Conservation (phyloP, 371 early-diverging fungal genomes). For the Dichotomocladium elegans region DNA sequence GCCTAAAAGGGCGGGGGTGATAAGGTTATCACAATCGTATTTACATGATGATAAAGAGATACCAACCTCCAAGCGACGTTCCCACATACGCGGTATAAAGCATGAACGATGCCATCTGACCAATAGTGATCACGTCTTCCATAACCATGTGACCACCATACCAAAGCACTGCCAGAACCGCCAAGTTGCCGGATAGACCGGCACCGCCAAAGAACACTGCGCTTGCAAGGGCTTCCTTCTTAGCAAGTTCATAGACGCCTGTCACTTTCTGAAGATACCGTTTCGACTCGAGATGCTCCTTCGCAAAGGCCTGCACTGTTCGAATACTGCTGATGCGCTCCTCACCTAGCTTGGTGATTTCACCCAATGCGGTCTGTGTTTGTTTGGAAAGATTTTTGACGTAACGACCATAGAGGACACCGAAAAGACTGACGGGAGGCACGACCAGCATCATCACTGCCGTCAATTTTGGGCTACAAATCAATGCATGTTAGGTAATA, state of each 20-base stretch:
- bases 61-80: constrained; percentile 55
- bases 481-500: neutral
- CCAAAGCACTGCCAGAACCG: constrained; percentile 72
- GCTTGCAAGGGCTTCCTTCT: constrained; percentile 67
- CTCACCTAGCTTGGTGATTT: constrained; percentile 73
- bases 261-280: constrained; percentile 53
- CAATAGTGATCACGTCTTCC: constrained; percentile 65
- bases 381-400: constrained; percentile 60
- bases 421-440: constrained; percentile 72
- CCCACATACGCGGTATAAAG: constrained; percentile 84
- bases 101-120: constrained; percentile 80
- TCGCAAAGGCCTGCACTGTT: constrained; percentile 76
- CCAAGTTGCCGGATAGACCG: constrained; percentile 73
- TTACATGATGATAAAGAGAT: no score
- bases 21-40: neutral
- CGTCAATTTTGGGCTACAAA: constrained; percentile 57
- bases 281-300: constrained; percentile 55
- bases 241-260: constrained; percentile 59
- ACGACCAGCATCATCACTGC: constrained; percentile 75
- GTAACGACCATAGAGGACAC: constrained; percentile 69
- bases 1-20: constrained; percentile 15
- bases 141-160: constrained; percentile 76
- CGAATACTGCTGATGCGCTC: constrained; percentile 70
- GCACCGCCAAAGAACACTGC: constrained; percentile 76
- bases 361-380: constrained; percentile 71